Evolutionary conservation across 345 rosid genomes (phyloP).

Genomic region (Gynandropsis gynandra): DNA sequence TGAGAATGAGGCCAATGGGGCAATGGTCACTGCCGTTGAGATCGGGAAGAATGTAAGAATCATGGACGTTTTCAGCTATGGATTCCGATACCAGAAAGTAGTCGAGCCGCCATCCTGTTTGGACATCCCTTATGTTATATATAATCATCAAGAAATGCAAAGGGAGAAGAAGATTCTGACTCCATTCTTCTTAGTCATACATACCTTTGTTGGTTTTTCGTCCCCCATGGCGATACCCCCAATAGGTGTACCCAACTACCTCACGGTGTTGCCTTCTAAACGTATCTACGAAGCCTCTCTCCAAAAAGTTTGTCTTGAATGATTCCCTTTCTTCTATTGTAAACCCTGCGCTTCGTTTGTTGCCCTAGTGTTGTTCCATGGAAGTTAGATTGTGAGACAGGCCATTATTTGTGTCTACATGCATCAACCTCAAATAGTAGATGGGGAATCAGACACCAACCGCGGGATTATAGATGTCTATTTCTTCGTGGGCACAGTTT

Average conservation of each 20-base stretch:
- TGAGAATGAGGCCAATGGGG: conserved; percentile 72
- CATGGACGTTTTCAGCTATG: conserved; percentile 63
- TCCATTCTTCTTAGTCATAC: not conserved
- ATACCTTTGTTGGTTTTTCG: conserved; percentile 81
- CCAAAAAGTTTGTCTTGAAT: conserved; percentile 63
- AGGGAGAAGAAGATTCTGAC: not conserved
- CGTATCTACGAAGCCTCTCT: conserved; percentile 81
- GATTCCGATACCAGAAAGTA: conserved; percentile 88
- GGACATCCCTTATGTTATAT: too few species aligned
- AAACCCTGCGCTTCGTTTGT: conserved; percentile 88
- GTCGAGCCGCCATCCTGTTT: conserved; percentile 96
- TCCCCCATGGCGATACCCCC: conserved; percentile 82
- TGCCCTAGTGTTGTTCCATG: conserved; percentile 45
- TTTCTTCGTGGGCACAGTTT: conserved; percentile 94
- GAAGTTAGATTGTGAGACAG: conserved; percentile 15
- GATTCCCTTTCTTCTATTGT: conserved; percentile 83
- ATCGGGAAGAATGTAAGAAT: conserved; percentile 84
- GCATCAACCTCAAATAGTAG: not conserved
- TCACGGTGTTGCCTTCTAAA: conserved; percentile 80
- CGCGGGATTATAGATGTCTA: conserved; percentile 75
- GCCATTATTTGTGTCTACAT: conserved; percentile 3
- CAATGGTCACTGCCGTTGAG: conserved; percentile 85
- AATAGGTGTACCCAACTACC: conserved; percentile 85
- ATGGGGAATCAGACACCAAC: conserved; percentile 32
- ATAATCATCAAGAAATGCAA: too few species aligned